Base-by-base conservation (phyloP, 805 yeast genomes). In the Monosporozyma yasuniensis region DNA sequence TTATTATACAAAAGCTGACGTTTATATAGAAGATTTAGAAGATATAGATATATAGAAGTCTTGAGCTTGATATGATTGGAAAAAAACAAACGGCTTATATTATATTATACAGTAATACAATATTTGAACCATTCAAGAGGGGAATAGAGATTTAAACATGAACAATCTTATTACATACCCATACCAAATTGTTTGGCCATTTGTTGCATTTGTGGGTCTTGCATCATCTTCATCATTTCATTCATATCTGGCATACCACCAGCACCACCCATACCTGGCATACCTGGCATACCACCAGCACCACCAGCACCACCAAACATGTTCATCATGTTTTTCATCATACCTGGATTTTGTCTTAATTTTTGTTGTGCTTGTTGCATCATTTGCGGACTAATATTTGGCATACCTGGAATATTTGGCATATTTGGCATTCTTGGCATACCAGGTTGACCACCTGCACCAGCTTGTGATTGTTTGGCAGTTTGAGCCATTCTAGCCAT, bases 401-500 rank as follows among this genome's bases (percentile, higher is more conserved):
- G 75, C 51, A 76, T 80, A 32, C 82, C 82, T 11, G 75, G 72
- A 60, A 80, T 68, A 43, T 72, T 73, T n/a, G 73, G 72, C 76
- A 78, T 76, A 51, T 76, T 83, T 60, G 83, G 81, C 65, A 82
- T 81, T 50, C 79, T 81, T 50, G 81, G 80, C 73, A 72, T 71
- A n/a, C 72, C 79, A 27, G 54, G 52, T 58, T 52, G 42, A 53
- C 68, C 68, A 69, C 64, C 58, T 48, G 67, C 55, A 53, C 64
- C 65, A 47, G 72, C 77, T 70, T 76, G 74, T 42, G 63, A 61
- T 16, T 80, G 75, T 56, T 71, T 71, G 39, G 80, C 79, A 57
- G 78, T 80, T 65, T 83, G 84, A 2, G 96, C 96, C 93, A 91
- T 87, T 48, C 82, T 76, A 0, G 95, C 88, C 96, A 93, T 89